Evolutionary conservation across 192 early-diverging fungal genomes (phyloP), one percentile per base, ranked within the genome.

Genomic region (Mortierella hygrophila): DNA sequence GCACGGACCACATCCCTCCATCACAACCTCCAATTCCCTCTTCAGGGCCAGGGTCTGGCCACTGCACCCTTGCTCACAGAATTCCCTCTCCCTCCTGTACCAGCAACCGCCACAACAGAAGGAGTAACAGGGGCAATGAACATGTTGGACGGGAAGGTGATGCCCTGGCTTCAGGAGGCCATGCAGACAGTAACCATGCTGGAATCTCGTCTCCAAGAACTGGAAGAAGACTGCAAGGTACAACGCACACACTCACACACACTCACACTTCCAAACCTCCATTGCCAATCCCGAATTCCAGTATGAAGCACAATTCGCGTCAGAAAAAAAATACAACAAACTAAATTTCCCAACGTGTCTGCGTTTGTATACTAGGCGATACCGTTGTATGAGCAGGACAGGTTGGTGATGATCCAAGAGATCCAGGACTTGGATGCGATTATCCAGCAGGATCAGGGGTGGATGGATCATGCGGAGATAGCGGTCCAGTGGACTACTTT

Each of bases 131-230:
- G 1, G 0, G 11, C 60, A 32, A 11, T 10, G 29, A 29, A 29
- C 7, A 26, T 52, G 16, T 20, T 65, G 7, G 60, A 65, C 9
- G 60, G 60, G 13, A 65, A 70, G 11, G 69, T 78, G 20, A 69
- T 81, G 71, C 60, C 79, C 0, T 86, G 84, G 84, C 65, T 86
- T 3, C 63, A 69, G 20, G 79, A 86, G 52, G 84, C 79, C 3
- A 78, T 81, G 16, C 57, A 81, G 10, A 86, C 72, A 9, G 76
- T 81, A 0, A 78, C 71, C 23, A 52, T 71, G 44, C 49, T 86
- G 0, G 84, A 86, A 60, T 68, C 70, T 0, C 54, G 79, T 16
- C 57, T 86, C 2, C 40, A 81, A 20, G 84, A 86, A 52, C 76
- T 81, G 5, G 84, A 86, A 21, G 71, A 68, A 32, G 78, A 73